phyloP scores from a whole-genome alignment of 805 yeast species.

The Sugiyamaella boreocaroliniensis region DNA sequence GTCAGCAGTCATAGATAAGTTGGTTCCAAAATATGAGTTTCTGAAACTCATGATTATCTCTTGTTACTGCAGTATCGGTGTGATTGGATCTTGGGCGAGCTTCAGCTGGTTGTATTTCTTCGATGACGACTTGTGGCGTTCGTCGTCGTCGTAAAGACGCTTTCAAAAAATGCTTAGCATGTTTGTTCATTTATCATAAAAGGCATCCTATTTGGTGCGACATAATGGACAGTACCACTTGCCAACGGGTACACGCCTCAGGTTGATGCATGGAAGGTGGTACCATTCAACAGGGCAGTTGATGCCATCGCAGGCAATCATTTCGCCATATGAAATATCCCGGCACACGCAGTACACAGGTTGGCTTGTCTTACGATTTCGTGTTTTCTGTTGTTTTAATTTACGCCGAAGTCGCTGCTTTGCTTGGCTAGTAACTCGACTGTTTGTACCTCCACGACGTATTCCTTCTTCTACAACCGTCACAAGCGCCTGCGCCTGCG shows the following conservation, averaged over 20 bases:
- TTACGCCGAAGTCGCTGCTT: not conserved
- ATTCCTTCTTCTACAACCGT: too few species aligned
- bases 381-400: not conserved
- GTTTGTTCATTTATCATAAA: too few species aligned
- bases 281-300: slow-evolving; percentile 86
- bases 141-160: not conserved
- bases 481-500: too few species aligned
- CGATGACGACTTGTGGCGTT: slow-evolving; percentile 43
- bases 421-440: not conserved
- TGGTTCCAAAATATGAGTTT: slow-evolving; percentile 58
- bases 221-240: slow-evolving; percentile 71
- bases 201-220: slow-evolving; percentile 17
- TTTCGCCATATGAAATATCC: slow-evolving; percentile 52
- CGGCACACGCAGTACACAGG: slow-evolving; percentile 43
- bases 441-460: too few species aligned
- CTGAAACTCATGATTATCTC: slow-evolving; percentile 75
- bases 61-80: slow-evolving; percentile 80
- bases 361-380: not conserved
- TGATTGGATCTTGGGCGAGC: slow-evolving; percentile 80
- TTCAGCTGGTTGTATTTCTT: slow-evolving; percentile 83
- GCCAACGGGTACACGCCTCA: slow-evolving; percentile 73
- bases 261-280: slow-evolving; percentile 82
- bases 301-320: slow-evolving; percentile 86
- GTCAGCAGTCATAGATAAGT: slow-evolving; percentile 50
- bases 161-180: not conserved